A percentile compares a stretch with the other conserved stretches of the same genome.
Evolutionary conservation across 352 stramenopile genomes (phyloP).

Genomic region (Globisporangium recalcitrans): DNA sequence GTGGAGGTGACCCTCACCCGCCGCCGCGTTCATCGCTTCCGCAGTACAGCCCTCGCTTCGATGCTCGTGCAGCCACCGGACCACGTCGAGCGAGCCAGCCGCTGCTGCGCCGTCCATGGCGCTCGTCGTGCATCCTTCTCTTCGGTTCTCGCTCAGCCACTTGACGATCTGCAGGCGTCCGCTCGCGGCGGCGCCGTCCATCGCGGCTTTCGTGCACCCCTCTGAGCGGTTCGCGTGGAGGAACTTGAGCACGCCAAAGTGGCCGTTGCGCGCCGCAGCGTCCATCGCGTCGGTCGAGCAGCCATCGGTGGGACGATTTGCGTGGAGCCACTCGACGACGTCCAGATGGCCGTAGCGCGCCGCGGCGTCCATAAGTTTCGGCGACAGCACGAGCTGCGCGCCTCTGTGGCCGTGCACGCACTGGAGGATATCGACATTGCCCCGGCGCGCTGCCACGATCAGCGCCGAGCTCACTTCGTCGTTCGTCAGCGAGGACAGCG

Average conservation of each 20-base stretch:
- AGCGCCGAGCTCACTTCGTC: slow-evolving; percentile 4
- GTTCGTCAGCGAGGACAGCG: not conserved
- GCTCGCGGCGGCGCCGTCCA: slow-evolving; percentile 7
- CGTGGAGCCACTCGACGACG: slow-evolving; percentile 6
- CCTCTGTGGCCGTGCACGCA: slow-evolving; percentile 5
- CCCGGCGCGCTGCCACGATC: not conserved
- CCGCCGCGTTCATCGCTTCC: slow-evolving; percentile 11
- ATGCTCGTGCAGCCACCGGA: slow-evolving; percentile 16
- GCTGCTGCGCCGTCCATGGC: slow-evolving; percentile 9
- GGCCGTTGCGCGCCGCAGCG: not conserved
- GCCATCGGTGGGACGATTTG: slow-evolving; percentile 1
- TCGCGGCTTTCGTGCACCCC: slow-evolving; percentile 10
- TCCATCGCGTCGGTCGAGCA: slow-evolving; percentile 10
- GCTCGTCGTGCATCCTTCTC: slow-evolving; percentile 6
- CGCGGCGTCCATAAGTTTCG: slow-evolving; percentile 5
- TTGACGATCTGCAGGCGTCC: slow-evolving; percentile 11
- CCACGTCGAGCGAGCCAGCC: slow-evolving; percentile 3
- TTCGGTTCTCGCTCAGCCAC: slow-evolving; percentile 10
- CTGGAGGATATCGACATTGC: slow-evolving; percentile 2
- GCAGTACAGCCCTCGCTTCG: slow-evolving; percentile 13
- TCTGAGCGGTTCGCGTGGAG: slow-evolving; percentile 7
- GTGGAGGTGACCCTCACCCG: slow-evolving; percentile 10
- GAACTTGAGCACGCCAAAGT: slow-evolving; percentile 10
- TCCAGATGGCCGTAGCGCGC: slow-evolving; percentile 4
- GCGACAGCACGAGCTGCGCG: not conserved